A percentile compares a stretch with the other conserved stretches of the same genome.
These are phyloP conservation scores for Penicillium sp. DNA, from an alignment of 2,329 filamentous ascomycete species.

Conservation along the genomic window DNA sequence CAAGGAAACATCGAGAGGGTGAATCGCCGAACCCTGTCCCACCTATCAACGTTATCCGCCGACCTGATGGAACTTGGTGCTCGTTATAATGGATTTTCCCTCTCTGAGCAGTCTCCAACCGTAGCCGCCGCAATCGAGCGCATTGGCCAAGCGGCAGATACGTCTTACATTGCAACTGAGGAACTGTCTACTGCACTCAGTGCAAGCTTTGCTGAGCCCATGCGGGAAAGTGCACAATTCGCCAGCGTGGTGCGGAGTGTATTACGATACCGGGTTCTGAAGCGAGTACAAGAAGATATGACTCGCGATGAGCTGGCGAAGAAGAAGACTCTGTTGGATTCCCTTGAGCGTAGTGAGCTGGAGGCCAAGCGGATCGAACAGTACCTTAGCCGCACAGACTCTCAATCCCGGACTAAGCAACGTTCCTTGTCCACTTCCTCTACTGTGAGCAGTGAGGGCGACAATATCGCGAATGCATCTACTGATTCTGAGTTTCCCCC, in stretches of 20 bases:
- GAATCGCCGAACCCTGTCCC: slow-evolving; percentile 83
- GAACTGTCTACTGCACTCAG: slow-evolving; percentile 86
- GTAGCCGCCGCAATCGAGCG: slow-evolving; percentile 92
- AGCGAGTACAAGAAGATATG: slow-evolving; percentile 96
- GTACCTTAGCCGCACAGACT: slow-evolving; percentile 69
- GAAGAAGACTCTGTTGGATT: slow-evolving; percentile 78
- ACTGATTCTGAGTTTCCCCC: slow-evolving; percentile 95
- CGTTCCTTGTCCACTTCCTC: slow-evolving; percentile 65
- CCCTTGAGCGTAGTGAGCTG: slow-evolving; percentile 87
- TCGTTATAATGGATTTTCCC: slow-evolving; percentile 93
- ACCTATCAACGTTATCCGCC: slow-evolving; percentile 77
- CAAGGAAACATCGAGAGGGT: slow-evolving; percentile 96
- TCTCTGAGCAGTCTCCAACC: slow-evolving; percentile 86
- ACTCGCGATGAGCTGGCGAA: slow-evolving; percentile 89
- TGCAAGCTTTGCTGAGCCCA: slow-evolving; percentile 92
- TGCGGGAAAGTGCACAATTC: slow-evolving; percentile 97
- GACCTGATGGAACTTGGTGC: slow-evolving; percentile 92
- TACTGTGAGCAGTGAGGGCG: slow-evolving; percentile 49
- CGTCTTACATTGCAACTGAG: slow-evolving; percentile 92
- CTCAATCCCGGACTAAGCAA: slow-evolving; percentile 48
- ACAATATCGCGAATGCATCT: slow-evolving; percentile 70
- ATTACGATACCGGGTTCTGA: slow-evolving; percentile 83
- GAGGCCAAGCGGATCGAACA: slow-evolving; percentile 93
- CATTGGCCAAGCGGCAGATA: slow-evolving; percentile 90
- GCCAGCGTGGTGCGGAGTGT: slow-evolving; percentile 90